Evolutionary conservation across 2,329 filamentous ascomycete genomes (phyloP).

Genomic region (Arthroderma uncinatum): DNA sequence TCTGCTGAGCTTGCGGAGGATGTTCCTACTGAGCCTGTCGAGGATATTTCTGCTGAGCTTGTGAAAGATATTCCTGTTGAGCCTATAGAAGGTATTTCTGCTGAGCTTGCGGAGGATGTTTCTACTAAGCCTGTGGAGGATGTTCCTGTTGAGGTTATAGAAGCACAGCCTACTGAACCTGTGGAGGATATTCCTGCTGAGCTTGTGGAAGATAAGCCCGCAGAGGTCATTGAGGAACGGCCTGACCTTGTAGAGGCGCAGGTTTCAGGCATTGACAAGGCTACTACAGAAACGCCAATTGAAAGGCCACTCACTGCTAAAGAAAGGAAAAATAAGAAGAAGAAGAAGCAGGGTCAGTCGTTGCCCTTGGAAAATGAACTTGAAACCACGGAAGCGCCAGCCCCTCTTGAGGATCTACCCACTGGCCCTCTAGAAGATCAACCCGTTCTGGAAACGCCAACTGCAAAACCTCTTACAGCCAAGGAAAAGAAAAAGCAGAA

Average conservation of each 20-base stretch:
- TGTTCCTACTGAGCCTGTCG: no score
- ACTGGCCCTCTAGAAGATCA: background rate
- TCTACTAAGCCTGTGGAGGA: no score
- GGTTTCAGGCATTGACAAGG: background rate
- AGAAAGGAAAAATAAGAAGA: conserved; percentile 2
- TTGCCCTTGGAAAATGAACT: background rate
- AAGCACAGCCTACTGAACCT: background rate
- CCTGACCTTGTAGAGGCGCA: background rate
- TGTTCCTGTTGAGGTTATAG: no score
- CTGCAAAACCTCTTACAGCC: background rate
- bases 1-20: no score
- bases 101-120: no score
- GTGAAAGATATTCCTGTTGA: no score
- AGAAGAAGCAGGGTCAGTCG: background rate
- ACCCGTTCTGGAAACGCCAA: background rate
- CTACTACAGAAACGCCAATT: background rate
- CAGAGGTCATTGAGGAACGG: background rate
- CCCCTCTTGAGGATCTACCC: background rate
- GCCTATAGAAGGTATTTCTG: no score
- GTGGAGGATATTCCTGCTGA: no score
- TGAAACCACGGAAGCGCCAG: background rate
- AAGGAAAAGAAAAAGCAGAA: conserved; percentile 8
- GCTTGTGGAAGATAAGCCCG: background rate
- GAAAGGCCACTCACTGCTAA: background rate
- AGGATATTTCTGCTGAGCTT: no score